phyloP scores from a whole-genome alignment of 768 basidiomycete genomes.

The Boletellus sp. region DNA sequence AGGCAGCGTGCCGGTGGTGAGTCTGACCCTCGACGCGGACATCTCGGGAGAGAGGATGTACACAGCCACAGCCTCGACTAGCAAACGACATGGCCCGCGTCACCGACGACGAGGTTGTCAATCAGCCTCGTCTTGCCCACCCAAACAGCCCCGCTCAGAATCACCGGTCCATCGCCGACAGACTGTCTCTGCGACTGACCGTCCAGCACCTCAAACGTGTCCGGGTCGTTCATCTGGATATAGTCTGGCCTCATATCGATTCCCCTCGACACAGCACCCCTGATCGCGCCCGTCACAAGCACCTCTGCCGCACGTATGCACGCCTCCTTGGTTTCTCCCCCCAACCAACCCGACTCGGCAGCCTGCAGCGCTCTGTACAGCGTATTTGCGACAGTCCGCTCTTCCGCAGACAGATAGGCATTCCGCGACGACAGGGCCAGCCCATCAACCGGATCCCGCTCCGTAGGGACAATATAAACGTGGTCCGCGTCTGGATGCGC shows the following conservation, averaged over 20 bases:
- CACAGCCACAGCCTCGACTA: conserved; percentile 20
- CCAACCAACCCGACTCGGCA: conserved; percentile 54
- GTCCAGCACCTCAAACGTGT: conserved; percentile 65
- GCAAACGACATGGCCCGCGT: conserved; percentile 21
- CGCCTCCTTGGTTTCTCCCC: conserved; percentile 46
- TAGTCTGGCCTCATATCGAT: conserved; percentile 75
- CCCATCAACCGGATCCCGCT: conserved; percentile 57
- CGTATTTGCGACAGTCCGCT: conserved; percentile 58
- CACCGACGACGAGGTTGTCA: conserved; percentile 83
- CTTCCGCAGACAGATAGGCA: conserved; percentile 64
- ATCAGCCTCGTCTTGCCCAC: conserved; percentile 87
- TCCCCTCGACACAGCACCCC: conserved; percentile 31
- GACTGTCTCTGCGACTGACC: conserved; percentile 26
- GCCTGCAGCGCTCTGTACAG: conserved; percentile 66
- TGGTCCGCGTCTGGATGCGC: conserved; percentile 67
- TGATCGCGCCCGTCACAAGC: conserved; percentile 35
- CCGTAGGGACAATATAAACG: conserved; percentile 86
- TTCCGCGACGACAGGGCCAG: conserved; percentile 93
- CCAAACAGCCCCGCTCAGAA: conserved; percentile 85
- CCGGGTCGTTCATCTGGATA: conserved; percentile 81
- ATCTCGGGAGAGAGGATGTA: background rate
- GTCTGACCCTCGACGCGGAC: conserved; percentile 10
- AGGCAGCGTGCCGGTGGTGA: conserved; percentile 21
- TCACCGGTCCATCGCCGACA: conserved; percentile 38
- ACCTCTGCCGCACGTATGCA: conserved; percentile 44